phyloP scores from a whole-genome alignment of 1,139 yeast genomes.

The Hansenula lynferdii region DNA sequence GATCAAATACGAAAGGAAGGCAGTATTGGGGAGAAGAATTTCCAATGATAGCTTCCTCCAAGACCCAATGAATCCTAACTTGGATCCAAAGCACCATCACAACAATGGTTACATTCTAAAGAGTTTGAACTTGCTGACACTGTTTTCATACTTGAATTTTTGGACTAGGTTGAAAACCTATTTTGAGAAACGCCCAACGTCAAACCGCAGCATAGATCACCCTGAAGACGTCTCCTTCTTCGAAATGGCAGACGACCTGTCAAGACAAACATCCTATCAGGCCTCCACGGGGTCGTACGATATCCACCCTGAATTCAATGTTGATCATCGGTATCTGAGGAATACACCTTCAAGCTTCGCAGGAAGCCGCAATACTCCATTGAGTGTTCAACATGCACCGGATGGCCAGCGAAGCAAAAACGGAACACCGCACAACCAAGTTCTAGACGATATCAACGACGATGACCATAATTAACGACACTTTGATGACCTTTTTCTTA shows the following conservation, averaged over 20 bases:
- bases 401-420: background rate
- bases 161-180: conserved; percentile 1
- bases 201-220: background rate
- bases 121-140: conserved; percentile 14
- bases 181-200: background rate
- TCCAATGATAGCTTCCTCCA: conserved; percentile 23
- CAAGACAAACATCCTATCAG: conserved; percentile 3
- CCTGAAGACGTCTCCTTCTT: conserved; percentile 5
- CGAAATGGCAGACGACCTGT: conserved; percentile 7
- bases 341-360: conserved; percentile 20
- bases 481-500: background rate
- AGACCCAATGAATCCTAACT: conserved; percentile 12
- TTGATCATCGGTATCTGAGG: conserved; percentile 21
- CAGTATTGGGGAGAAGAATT: conserved; percentile 42
- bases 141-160: conserved; percentile 8
- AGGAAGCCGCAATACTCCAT: conserved; percentile 11
- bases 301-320: conserved; percentile 20
- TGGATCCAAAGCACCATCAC: conserved; percentile 10
- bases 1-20: conserved; percentile 37
- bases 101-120: conserved; percentile 15
- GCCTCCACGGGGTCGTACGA: conserved; percentile 13
- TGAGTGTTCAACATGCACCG: background rate
- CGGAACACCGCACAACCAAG: background rate
- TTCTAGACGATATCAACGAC: background rate
- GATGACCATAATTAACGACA: background rate